Conservation (phyloP, 1,284 basidiomycete species). For the Wolfiporia cocos region DNA sequence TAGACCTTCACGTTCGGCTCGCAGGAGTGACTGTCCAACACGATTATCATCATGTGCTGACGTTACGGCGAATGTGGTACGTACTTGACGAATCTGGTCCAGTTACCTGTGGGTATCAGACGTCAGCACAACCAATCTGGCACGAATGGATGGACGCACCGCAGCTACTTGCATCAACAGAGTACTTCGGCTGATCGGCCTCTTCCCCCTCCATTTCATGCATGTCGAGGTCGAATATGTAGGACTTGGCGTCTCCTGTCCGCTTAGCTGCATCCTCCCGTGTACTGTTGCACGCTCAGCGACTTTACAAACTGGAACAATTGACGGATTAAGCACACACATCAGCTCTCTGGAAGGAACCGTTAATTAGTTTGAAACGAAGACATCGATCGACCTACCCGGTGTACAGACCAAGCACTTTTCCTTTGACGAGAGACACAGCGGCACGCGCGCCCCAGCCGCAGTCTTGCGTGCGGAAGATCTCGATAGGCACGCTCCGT, state of each 20-base stretch:
- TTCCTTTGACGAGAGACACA: conserved; percentile 37
- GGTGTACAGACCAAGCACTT: conserved; percentile 56
- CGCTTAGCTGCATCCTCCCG: conserved; percentile 34
- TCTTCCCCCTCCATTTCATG: conserved; percentile 33
- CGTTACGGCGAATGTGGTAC: conserved; percentile 13
- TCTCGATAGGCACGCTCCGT: conserved; percentile 28
- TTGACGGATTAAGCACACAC: neutral
- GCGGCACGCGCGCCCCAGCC: conserved; percentile 35
- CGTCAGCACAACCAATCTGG: neutral
- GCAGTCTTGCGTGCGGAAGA: conserved; percentile 27
- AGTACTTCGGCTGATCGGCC: conserved; percentile 28
- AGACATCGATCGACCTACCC: conserved; percentile 37
- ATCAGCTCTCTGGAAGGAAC: conserved; percentile 1
- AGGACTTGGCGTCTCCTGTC: conserved; percentile 30
- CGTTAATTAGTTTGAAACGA: neutral
- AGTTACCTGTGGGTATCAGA: conserved; percentile 44
- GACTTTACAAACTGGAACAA: neutral
- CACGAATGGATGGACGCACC: conserved; percentile 31
- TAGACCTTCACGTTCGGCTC: conserved; percentile 50
- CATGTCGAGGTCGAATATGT: conserved; percentile 56
- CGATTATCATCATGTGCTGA: neutral
- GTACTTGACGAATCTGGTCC: conserved; percentile 69
- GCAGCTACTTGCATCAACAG: conserved; percentile 41
- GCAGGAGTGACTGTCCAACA: conserved; percentile 52
- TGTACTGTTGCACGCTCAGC: conserved; percentile 22